These are phyloP conservation scores for Phialophora tarda DNA, from an alignment of 2,329 filamentous ascomycete species.

Conservation along the genomic window DNA sequence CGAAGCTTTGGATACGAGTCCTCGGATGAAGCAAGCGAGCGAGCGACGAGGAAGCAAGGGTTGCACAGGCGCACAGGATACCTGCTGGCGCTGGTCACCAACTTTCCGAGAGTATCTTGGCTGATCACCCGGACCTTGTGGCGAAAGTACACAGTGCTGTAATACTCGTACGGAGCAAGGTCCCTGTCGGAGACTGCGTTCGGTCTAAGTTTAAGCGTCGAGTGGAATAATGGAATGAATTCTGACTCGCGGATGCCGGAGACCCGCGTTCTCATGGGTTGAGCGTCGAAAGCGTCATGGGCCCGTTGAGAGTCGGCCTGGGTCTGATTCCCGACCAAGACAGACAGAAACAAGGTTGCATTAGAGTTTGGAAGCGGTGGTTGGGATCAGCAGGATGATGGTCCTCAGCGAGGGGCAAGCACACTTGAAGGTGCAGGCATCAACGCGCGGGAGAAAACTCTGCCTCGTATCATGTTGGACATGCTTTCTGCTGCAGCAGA, in stretches of 20 bases:
- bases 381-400: background rate
- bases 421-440: background rate
- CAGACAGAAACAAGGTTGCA: background rate
- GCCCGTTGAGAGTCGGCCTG: background rate
- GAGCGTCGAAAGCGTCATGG: background rate
- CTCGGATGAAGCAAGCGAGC: background rate
- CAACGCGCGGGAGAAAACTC: background rate
- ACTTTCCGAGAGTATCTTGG: background rate
- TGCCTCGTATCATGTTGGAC: background rate
- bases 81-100: background rate
- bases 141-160: background rate
- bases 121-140: background rate
- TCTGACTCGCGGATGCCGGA: background rate
- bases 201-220: background rate
- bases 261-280: background rate
- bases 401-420: background rate
- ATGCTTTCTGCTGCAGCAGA: background rate
- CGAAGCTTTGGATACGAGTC: background rate
- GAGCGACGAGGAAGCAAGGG: background rate
- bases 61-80: background rate
- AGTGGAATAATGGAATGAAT: background rate
- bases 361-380: background rate
- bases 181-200: no score
- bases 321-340: background rate
- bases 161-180: background rate